Evolutionary conservation across 2,329 filamentous ascomycete species (phyloP), one percentile per base, ranked within the genome.

Genomic region (Aspergillus proliferans): DNA sequence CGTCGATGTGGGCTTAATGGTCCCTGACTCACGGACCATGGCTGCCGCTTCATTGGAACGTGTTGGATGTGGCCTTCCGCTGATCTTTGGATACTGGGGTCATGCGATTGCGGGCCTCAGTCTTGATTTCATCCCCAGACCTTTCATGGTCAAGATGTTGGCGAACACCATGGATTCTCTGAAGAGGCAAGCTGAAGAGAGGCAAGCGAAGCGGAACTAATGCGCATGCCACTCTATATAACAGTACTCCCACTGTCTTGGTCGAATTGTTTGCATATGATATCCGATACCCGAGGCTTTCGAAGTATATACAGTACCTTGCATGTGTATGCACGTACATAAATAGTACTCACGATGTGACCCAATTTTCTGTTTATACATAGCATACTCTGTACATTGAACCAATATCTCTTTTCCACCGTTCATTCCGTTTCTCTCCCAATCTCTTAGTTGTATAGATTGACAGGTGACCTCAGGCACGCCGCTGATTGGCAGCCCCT

Each of bases 21-120:
- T 53, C n/a, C 70, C 70, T 2, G 55, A 50, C 34, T 55, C 60
- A 3, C 52, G 53, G 28, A 48, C 46, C 1, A 55, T 71, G 53
- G 71, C 68, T 2, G 61, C 57, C 22, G 58, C 61, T 3, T 62
- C 56, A 0, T 54, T 73, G 51, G 52, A 59, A 40, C 65, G 62
- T 9, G 60, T 71, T 46, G 70, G 70, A 12, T 70, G 63, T 53
- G 65, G 65, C 2, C 50, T 52, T 15, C 50, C 56, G 2, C 50
- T 64, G 36, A 58, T 66, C 9, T 58, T 57, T 46, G 65, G 62
- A 2, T 69, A 66, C 55, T 64, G 64, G 52, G 52, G 58, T 46
- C 67, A 71, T 58, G 61, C 34, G 34, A 14, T 47, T 43, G 43
- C 39, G 22, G 43, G 6, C 21, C 15, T 50, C 3, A 39, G 43